phyloP scores from a whole-genome alignment of 345 rosid genomes.

The Syzygium aromaticum region DNA sequence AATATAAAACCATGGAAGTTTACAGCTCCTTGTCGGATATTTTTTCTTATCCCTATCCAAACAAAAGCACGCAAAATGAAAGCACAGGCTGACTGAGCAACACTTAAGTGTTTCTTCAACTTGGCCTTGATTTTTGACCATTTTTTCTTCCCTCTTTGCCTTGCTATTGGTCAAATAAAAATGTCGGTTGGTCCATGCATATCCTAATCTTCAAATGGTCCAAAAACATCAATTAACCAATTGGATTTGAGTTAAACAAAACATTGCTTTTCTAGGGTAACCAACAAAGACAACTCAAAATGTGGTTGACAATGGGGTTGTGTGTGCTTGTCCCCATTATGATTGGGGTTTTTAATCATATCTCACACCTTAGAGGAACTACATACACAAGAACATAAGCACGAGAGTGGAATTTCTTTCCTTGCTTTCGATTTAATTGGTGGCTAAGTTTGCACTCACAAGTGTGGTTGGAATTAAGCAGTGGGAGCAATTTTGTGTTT shows the following conservation, averaged over 20 bases:
- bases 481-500: constrained; percentile 1
- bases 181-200: background rate
- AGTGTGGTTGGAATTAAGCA: background rate
- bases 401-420: constrained; percentile 6
- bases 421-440: constrained; percentile 14
- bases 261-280: background rate
- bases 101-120: background rate
- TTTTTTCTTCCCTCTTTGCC: background rate
- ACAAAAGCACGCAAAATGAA: background rate
- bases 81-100: background rate
- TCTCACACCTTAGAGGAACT: constrained; percentile 15
- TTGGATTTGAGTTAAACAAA: background rate
- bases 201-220: background rate
- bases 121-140: background rate
- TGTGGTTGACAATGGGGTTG: background rate
- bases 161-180: background rate
- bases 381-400: constrained; percentile 12
- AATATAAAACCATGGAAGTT: background rate
- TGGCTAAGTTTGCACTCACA: constrained; percentile 17
- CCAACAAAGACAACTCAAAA: background rate
- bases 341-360: background rate
- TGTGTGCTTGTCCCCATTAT: background rate
- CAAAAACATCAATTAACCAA: background rate
- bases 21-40: background rate
- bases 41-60: background rate